Percentiles rank a stretch among this genome's conserved stretches.
Conservation (phyloP, 208 protist species). For the Naegleria lovaniensis region DNA sequence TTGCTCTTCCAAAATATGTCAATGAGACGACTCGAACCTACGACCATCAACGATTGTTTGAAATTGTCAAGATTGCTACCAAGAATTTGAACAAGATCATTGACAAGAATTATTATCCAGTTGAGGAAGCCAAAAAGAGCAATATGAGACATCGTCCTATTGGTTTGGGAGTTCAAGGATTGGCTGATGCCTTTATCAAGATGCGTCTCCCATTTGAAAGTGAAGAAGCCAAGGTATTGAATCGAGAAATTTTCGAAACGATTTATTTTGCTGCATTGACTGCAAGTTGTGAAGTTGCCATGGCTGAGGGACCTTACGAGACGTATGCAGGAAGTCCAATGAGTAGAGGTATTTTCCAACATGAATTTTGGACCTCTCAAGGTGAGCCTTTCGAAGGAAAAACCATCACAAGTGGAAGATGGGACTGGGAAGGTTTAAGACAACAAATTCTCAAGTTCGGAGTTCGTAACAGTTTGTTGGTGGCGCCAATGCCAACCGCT, state of each 20-base stretch:
- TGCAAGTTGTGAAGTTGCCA: conserved; percentile 76
- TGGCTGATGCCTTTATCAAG: conserved; percentile 94
- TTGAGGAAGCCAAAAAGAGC: conserved; percentile 79
- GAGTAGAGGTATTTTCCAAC: conserved; percentile 94
- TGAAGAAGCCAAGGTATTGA: conserved; percentile 77
- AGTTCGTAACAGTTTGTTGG: conserved; percentile 93
- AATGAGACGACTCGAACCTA: conserved; percentile 59
- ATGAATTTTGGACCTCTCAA: conserved; percentile 91
- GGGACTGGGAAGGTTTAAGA: conserved; percentile 90
- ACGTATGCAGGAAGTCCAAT: conserved; percentile 86
- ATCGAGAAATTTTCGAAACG: conserved; percentile 98
- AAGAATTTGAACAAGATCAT: conserved; percentile 97
- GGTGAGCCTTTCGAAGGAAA: conserved; percentile 39
- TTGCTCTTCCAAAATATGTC: conserved; percentile 95
- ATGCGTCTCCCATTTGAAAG: conserved; percentile 89
- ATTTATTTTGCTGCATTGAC: conserved; percentile 95
- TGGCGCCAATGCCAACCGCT: conserved; percentile 99
- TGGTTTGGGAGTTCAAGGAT: conserved; percentile 96
- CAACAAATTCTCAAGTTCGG: conserved; percentile 75
- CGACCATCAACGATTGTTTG: conserved; percentile 74
- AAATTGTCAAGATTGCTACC: conserved; percentile 83
- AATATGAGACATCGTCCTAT: conserved; percentile 96
- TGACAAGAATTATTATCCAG: conserved; percentile 97
- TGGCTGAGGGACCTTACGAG: conserved; percentile 83
- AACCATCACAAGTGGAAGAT: conserved; percentile 47